These are phyloP conservation scores for cucumber (Cucumis sativus) DNA, from an alignment of 306 rosid species.

Conservation along the genomic window DNA sequence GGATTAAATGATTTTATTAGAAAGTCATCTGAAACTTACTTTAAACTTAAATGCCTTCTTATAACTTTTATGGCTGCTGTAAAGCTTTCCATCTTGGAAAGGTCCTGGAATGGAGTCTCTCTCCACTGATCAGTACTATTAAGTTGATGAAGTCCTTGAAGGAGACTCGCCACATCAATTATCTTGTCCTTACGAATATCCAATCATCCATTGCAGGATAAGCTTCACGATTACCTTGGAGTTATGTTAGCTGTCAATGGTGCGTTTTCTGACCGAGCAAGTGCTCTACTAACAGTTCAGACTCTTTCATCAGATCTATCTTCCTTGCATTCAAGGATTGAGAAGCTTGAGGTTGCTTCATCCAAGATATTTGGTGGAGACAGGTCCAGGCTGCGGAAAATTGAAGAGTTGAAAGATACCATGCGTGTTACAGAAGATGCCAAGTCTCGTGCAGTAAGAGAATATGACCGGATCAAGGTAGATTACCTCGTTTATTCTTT, in stretches of 20 bases:
- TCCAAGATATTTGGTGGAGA: constrained; percentile 87
- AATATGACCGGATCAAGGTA: constrained; percentile 90
- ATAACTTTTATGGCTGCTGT: neutral
- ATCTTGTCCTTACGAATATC: neutral
- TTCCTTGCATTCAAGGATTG: constrained; percentile 63
- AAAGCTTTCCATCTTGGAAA: neutral
- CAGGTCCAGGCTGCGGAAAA: constrained; percentile 56
- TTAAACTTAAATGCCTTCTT: neutral
- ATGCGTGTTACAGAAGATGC: constrained; percentile 71
- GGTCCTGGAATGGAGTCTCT: neutral
- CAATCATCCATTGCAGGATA: constrained; percentile 41
- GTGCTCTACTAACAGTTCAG: constrained; percentile 82
- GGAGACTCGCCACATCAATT: neutral
- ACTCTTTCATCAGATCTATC: constrained; percentile 74
- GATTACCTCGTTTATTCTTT: neutral
- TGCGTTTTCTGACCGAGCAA: constrained; percentile 84
- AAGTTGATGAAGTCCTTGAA: neutral
- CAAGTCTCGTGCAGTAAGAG: constrained; percentile 64
- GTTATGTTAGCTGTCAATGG: constrained; percentile 72
- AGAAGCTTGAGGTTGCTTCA: constrained; percentile 84
- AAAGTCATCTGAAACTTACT: neutral
- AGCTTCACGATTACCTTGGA: constrained; percentile 91
- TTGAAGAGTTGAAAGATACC: constrained; percentile 82
- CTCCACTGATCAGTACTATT: neutral
- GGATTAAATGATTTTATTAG: neutral